Base-by-base conservation (phyloP, 495 filamentous ascomycete species). In the Xylaria intraflava region DNA sequence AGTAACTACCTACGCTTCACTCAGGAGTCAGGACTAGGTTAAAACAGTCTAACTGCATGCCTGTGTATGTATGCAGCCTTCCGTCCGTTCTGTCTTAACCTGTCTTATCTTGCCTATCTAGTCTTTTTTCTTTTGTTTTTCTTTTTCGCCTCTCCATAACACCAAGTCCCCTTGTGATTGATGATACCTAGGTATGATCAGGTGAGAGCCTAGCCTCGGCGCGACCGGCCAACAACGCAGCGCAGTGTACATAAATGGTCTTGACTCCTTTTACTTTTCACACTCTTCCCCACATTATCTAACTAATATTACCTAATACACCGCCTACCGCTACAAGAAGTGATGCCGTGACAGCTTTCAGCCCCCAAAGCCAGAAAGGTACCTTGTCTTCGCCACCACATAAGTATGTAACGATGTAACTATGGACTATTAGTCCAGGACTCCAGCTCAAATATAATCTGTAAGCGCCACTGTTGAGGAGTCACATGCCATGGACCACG, bases 131-230 rank as follows among this genome's bases (percentile, higher is more conserved):
- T 38, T 38, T 38, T 40, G 20, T 16, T 40, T 38, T 49, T 8
- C 39, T 43, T 35, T 49, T 40, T 48, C 24, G 20, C 45, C 42
- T 40, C 12, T 5, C 38, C 51, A 24, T 17, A 30, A 41, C 11
- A 38, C 5, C 35, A 47, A 41, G 17, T 54, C 40, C 45, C 38
- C 36, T 39, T 47, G 42, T 46, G 5, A 17, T 38, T 14, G 16
- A 16, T 3, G 35, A 29, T 29, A 29, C 27, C 23, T 49, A 24
- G 52, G 29, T 48, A 14, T 55, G 44, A 40, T 55, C 52, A 55
- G 45, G 52, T 55, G 52, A 55, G 16, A 16, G 45, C 52, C 43
- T 45, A 55, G 52, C 52, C 52, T 55, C 52, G 52, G 52, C 20
- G 44, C 52, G 40, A 42, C 22, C 36, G 47, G 27, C 52, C 52